A percentile compares a stretch with the other conserved stretches of the same genome.
phyloP scores from a whole-genome alignment of 768 basidiomycete genomes.

The Mycena kentingensis region DNA sequence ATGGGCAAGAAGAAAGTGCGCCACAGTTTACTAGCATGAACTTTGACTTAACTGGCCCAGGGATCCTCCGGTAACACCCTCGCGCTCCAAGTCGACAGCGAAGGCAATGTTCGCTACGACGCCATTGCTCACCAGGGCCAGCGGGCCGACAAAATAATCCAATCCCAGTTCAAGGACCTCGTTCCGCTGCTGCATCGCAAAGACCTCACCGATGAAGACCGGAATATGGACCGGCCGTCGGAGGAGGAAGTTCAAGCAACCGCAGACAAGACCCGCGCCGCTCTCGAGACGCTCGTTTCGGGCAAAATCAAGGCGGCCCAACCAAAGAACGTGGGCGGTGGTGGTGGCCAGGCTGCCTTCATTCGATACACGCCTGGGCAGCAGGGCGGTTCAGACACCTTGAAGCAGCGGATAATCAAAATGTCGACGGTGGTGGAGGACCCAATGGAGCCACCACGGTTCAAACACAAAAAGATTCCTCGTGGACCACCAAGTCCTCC shows the following conservation, averaged over 20 bases:
- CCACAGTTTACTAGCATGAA: conserved; percentile 7
- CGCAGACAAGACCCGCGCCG: conserved; percentile 85
- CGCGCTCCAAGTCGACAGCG: conserved; percentile 93
- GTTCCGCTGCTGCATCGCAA: conserved; percentile 89
- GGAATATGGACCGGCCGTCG: conserved; percentile 86
- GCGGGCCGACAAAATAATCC: conserved; percentile 79
- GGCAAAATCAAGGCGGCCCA: conserved; percentile 99
- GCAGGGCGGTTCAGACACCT: conserved; percentile 63
- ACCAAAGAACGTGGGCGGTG: conserved; percentile 90
- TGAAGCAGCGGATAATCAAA: conserved; percentile 97
- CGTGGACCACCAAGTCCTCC: conserved; percentile 95
- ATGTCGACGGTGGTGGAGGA: conserved; percentile 99
- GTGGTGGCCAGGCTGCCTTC: conserved; percentile 81
- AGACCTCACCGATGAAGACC: conserved; percentile 76
- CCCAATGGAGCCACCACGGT: conserved; percentile 93
- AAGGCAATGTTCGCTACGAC: conserved; percentile 96
- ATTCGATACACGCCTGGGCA: conserved; percentile 97
- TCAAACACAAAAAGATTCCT: conserved; percentile 99
- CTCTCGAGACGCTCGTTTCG: conserved; percentile 90
- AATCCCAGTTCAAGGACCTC: conserved; percentile 97
- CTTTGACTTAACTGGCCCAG: conserved; percentile 40
- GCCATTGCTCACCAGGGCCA: conserved; percentile 97
- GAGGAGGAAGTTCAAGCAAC: conserved; percentile 93
- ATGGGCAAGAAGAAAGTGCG: conserved; percentile 93
- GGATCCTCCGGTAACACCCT: conserved; percentile 92